These are phyloP conservation scores for Penicillium sp. DNA, from an alignment of 2,329 filamentous ascomycete genomes.

Conservation along the genomic window DNA sequence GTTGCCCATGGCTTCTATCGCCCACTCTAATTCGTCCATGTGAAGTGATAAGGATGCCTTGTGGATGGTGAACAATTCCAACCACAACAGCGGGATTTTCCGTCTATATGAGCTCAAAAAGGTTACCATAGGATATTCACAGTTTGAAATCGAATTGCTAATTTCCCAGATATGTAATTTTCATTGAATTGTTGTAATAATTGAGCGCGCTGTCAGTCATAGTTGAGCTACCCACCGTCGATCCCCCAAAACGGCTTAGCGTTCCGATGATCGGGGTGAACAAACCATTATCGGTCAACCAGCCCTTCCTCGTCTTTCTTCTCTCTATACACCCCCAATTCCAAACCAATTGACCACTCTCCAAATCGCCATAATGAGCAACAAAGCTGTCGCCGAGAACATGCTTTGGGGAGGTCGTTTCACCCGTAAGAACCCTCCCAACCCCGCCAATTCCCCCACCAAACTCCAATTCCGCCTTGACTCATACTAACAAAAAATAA, in stretches of 20 bases:
- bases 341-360: background rate
- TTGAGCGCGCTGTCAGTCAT: background rate
- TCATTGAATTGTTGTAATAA: background rate
- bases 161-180: background rate
- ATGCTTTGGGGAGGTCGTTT: conserved; percentile 65
- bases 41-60: background rate
- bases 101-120: too few relatives aligned
- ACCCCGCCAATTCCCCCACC: background rate
- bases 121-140: too few relatives aligned
- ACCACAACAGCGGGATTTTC: background rate
- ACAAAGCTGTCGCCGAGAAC: conserved; percentile 44
- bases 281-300: background rate
- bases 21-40: background rate
- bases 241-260: conserved; percentile 12
- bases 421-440: conserved; percentile 47
- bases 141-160: too few relatives aligned
- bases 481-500: conserved; percentile 19
- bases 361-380: conserved; percentile 33
- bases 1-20: background rate
- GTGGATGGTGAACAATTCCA: background rate
- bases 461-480: conserved; percentile 16
- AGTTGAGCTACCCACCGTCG: background rate
- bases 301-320: background rate
- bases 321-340: background rate
- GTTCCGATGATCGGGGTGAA: conserved; percentile 1